Conservation (phyloP, 768 basidiomycete genomes). For the Jaapia argillacea region DNA sequence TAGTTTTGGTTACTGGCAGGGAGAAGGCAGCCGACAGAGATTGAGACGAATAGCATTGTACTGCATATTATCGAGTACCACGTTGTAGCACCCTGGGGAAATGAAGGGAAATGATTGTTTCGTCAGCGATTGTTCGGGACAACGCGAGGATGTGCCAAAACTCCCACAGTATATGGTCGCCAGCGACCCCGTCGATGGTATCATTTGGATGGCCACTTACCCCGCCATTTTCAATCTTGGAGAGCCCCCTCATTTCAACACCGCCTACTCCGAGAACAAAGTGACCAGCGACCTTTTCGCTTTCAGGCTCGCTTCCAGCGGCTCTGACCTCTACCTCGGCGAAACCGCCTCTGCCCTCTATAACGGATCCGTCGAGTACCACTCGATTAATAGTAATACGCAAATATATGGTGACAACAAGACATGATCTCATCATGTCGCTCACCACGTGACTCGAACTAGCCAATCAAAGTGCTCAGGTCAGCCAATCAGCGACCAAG, state of each 20-base stretch:
- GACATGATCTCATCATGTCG: conserved; percentile 10
- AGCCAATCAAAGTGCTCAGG: conserved; percentile 19
- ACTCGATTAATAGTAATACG: conserved; percentile 9
- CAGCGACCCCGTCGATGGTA: conserved; percentile 11
- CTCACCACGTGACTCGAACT: conserved; percentile 16
- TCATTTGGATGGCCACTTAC: conserved; percentile 14
- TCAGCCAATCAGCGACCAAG: conserved; percentile 12
- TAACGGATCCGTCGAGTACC: conserved; percentile 11
- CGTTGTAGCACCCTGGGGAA: too few relatives aligned
- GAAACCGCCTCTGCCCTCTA: conserved; percentile 9
- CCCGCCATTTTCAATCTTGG: conserved; percentile 15
- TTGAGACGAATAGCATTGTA: too few relatives aligned
- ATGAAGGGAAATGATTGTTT: too few relatives aligned
- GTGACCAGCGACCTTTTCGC: conserved; percentile 7
- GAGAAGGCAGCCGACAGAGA: too few relatives aligned
- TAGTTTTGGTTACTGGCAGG: too few relatives aligned
- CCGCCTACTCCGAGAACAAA: conserved; percentile 8
- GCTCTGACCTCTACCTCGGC: conserved; percentile 15
- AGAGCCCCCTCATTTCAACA: conserved; percentile 19
- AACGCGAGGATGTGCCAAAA: too few relatives aligned
- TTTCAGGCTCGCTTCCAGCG: conserved; percentile 12
- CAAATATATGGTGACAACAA: conserved; percentile 17
- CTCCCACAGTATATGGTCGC: too few relatives aligned
- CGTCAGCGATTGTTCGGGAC: too few relatives aligned
- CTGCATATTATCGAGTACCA: too few relatives aligned